phyloP scores from a whole-genome alignment of 2,329 filamentous ascomycete species.

The Fusarium chlamydosporum region DNA sequence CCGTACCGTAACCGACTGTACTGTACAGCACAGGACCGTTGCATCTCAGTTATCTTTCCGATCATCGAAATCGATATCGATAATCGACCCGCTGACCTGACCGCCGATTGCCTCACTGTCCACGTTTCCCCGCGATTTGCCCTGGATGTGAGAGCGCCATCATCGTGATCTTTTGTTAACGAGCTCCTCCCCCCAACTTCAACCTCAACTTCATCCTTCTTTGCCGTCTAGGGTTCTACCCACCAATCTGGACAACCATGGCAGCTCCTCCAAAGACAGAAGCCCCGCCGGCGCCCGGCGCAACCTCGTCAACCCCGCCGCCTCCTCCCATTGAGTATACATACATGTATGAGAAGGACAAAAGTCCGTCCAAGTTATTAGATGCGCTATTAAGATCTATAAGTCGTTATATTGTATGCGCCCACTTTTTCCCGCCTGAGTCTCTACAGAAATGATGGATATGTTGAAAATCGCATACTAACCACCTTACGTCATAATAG shows the following conservation, averaged over 20 bases:
- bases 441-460: background rate
- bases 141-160: slow-evolving; percentile 42
- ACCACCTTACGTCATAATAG: slow-evolving; percentile 56
- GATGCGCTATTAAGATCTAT: slow-evolving; percentile 78
- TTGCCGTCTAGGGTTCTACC: background rate
- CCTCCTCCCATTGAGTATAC: slow-evolving; percentile 65
- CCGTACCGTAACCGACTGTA: background rate
- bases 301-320: slow-evolving; percentile 44
- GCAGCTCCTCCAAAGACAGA: slow-evolving; percentile 48
- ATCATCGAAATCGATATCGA: slow-evolving; percentile 29
- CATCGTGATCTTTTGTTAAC: slow-evolving; percentile 13
- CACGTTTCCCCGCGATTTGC: slow-evolving; percentile 40
- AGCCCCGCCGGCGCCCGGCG: slow-evolving; percentile 43
- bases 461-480: slow-evolving; percentile 28
- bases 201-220: slow-evolving; percentile 1
- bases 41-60: slow-evolving; percentile 8
- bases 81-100: slow-evolving; percentile 44
- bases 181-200: slow-evolving; percentile 18
- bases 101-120: slow-evolving; percentile 42
- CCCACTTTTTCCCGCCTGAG: slow-evolving; percentile 3
- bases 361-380: slow-evolving; percentile 75
- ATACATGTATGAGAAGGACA: slow-evolving; percentile 77
- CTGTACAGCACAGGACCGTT: slow-evolving; percentile 8
- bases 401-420: slow-evolving; percentile 77
- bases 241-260: slow-evolving; percentile 39